A percentile compares a stretch with the other conserved stretches of the same genome.
Conservation (phyloP, 257 asterid genomes). For the Plectranthus barbatus region DNA sequence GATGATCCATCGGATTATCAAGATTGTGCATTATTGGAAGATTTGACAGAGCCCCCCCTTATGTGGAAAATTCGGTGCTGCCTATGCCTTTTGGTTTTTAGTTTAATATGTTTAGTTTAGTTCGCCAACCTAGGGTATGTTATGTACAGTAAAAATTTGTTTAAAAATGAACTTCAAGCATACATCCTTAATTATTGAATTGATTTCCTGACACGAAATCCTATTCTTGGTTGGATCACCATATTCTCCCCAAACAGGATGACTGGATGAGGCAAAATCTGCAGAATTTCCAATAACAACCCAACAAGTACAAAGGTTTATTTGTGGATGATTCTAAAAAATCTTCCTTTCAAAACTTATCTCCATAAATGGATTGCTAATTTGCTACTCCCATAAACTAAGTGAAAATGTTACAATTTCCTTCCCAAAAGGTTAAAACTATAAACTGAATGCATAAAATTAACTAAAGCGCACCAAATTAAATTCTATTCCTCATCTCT, state of each 20-base stretch:
- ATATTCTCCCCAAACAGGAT: conserved; percentile 54
- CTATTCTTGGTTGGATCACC: conserved; percentile 52
- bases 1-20: conserved; percentile 1
- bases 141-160: conserved; percentile 14
- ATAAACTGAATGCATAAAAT: neutral
- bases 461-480: neutral
- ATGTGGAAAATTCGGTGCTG: neutral
- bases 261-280: conserved; percentile 52
- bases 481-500: conserved; percentile 40
- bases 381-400: neutral
- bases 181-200: too few species aligned
- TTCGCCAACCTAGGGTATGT: too few species aligned
- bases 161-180: too few species aligned
- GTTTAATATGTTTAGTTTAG: conserved; percentile 1
- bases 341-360: too few species aligned
- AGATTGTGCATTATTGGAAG: neutral
- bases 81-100: neutral
- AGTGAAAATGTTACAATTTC: neutral
- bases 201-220: too few species aligned
- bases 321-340: too few species aligned
- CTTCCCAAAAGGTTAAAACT: neutral
- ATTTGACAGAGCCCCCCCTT: too few species aligned
- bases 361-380: neutral
- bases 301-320: too few species aligned
- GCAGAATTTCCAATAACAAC: conserved; percentile 56